These are phyloP conservation scores for Vitis labrusca DNA, from an alignment of 164 flowering plant genomes.

Conservation along the genomic window DNA sequence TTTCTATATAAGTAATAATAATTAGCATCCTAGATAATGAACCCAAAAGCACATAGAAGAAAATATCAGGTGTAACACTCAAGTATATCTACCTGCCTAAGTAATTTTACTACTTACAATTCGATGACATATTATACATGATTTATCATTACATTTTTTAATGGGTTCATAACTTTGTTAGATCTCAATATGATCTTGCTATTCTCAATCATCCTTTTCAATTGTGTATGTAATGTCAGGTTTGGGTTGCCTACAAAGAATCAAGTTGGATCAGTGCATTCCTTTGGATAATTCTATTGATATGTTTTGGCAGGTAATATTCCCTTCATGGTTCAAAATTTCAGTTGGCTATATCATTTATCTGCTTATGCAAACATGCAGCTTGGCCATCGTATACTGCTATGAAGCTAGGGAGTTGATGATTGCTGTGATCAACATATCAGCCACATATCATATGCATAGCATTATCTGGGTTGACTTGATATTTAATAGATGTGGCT, in stretches of 20 bases:
- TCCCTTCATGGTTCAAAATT: not conserved
- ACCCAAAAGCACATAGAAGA: no score
- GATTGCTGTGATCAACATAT: no score
- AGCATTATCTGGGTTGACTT: not conserved
- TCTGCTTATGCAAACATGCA: not conserved
- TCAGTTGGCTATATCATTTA: not conserved
- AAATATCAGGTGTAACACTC: no score
- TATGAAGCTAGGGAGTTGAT: no score
- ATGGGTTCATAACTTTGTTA: no score
- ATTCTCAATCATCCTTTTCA: not conserved
- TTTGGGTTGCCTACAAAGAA: slow-evolving; percentile 85
- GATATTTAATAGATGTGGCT: not conserved
- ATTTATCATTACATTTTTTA: no score
- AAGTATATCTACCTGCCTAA: no score
- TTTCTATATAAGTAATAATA: no score
- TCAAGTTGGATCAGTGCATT: slow-evolving; percentile 52
- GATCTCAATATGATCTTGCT: not conserved
- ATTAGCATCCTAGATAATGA: no score
- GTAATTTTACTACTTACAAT: no score
- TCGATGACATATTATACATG: no score
- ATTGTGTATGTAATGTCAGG: slow-evolving; percentile 39
- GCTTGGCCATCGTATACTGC: not conserved
- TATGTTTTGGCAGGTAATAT: slow-evolving; percentile 76
- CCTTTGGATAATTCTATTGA: slow-evolving; percentile 60
- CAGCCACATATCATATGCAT: no score